These are phyloP conservation scores for Perkinsus olseni DNA, from an alignment of 169 alveolate genomes.

Conservation along the genomic window DNA sequence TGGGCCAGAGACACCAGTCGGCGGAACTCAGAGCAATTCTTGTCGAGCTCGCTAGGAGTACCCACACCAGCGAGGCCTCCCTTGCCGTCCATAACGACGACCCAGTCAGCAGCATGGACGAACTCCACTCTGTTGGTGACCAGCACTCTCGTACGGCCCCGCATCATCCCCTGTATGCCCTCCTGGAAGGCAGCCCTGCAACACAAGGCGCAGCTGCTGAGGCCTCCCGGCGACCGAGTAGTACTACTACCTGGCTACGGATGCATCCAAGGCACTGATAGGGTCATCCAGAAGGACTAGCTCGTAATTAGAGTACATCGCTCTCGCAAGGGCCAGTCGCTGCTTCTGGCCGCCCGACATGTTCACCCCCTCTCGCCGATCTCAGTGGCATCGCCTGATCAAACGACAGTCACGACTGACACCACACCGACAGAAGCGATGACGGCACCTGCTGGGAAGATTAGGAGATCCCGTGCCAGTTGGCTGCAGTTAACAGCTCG, in stretches of 20 bases:
- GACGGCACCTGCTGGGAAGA: slow-evolving; percentile 53
- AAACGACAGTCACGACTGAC: background rate
- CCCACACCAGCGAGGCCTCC: background rate
- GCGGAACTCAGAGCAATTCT: background rate
- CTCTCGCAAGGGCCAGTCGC: slow-evolving; percentile 63
- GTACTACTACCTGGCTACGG: slow-evolving; percentile 39
- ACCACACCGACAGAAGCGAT: background rate
- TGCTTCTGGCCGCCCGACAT: slow-evolving; percentile 69
- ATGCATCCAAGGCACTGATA: slow-evolving; percentile 59
- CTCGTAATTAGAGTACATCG: slow-evolving; percentile 56
- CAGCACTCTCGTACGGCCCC: background rate
- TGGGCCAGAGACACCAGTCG: background rate
- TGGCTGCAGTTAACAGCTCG: slow-evolving; percentile 38
- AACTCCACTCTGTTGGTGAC: background rate
- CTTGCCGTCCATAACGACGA: background rate
- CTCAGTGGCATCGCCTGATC: slow-evolving; percentile 22
- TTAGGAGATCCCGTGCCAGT: slow-evolving; percentile 49
- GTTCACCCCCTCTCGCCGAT: slow-evolving; percentile 57
- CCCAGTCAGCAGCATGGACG: slow-evolving; percentile 23
- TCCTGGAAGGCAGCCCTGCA: background rate
- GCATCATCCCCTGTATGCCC: background rate
- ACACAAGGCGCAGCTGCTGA: background rate
- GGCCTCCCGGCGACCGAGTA: background rate
- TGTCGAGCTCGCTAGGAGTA: background rate
- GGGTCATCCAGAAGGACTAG: slow-evolving; percentile 62